Evolutionary conservation across 2,329 filamentous ascomycete genomes (phyloP).

Genomic region (Aciculosporium take): DNA sequence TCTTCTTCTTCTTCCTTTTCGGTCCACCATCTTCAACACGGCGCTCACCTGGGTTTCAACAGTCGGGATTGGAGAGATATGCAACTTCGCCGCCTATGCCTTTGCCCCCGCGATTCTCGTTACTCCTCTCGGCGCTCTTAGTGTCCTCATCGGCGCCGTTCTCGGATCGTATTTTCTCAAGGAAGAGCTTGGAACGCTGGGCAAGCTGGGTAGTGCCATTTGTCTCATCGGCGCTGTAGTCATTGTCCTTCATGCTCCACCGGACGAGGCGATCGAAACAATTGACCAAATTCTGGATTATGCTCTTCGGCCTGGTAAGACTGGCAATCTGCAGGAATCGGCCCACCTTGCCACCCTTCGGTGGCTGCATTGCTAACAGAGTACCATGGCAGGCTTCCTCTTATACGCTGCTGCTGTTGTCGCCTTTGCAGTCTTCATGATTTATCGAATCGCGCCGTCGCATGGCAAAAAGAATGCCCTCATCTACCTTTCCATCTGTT

Average conservation of each 20-base stretch:
- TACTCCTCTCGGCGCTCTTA: slow-evolving; percentile 83
- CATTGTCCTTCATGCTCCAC: slow-evolving; percentile 91
- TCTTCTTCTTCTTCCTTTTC: too few species aligned
- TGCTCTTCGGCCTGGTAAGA: slow-evolving; percentile 74
- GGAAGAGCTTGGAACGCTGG: slow-evolving; percentile 78
- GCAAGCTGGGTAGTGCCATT: slow-evolving; percentile 89
- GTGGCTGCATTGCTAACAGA: neutral
- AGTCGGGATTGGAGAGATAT: slow-evolving; percentile 89
- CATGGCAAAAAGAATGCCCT: slow-evolving; percentile 93
- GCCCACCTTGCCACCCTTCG: neutral
- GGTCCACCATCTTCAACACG: too few species aligned
- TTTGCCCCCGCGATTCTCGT: slow-evolving; percentile 98
- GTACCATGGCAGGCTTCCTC: slow-evolving; percentile 55
- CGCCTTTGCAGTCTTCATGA: slow-evolving; percentile 82
- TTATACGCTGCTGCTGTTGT: slow-evolving; percentile 70
- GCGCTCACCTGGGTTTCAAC: slow-evolving; percentile 6
- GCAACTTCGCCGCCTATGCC: slow-evolving; percentile 95
- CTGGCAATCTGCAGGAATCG: slow-evolving; percentile 12
- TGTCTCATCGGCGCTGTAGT: slow-evolving; percentile 93
- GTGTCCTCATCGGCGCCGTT: slow-evolving; percentile 88
- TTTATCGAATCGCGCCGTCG: slow-evolving; percentile 79
- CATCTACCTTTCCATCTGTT: slow-evolving; percentile 95
- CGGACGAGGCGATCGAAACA: slow-evolving; percentile 79
- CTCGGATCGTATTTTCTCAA: slow-evolving; percentile 88
- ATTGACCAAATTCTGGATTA: slow-evolving; percentile 86